Conservation (phyloP, 176 grass and related monocot species). For the Saccharum spontaneum region DNA sequence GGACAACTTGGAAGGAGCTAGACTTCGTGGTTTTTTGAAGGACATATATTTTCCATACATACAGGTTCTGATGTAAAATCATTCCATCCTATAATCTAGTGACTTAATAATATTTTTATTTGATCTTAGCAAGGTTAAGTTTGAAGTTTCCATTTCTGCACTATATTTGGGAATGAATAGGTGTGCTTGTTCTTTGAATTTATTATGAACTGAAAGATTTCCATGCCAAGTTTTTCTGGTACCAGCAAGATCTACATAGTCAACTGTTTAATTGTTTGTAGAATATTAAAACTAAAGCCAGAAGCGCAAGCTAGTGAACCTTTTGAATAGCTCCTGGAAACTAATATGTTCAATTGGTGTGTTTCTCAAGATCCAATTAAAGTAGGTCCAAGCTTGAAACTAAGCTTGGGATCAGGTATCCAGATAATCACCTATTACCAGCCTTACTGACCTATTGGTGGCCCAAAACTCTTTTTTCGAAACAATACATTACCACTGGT, state of each 20-base stretch:
- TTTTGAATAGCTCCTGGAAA: background rate
- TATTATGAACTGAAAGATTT: background rate
- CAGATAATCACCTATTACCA: background rate
- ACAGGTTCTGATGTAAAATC: slow-evolving; percentile 42
- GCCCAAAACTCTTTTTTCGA: too few relatives aligned
- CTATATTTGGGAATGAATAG: background rate
- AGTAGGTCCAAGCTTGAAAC: background rate
- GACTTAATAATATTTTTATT: background rate
- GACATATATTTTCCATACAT: slow-evolving; percentile 70
- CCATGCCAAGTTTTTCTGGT: background rate
- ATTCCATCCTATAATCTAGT: background rate
- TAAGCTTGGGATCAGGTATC: background rate
- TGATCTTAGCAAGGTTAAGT: background rate
- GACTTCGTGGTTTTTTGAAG: slow-evolving; percentile 55
- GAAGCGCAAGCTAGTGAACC: background rate
- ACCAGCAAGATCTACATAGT: background rate
- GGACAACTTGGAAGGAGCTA: slow-evolving; percentile 20
- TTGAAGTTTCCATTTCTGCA: background rate
- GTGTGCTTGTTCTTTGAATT: background rate
- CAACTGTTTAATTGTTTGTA: background rate
- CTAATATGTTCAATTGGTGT: background rate
- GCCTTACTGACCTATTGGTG: too few relatives aligned
- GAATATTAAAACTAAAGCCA: too few relatives aligned
- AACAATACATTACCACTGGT: too few relatives aligned
- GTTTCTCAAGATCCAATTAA: background rate